Percentiles rank a stretch among this genome's conserved stretches.
Evolutionary conservation across 2,329 filamentous ascomycete species (phyloP).

Genomic region (Botrytis sinoallii): DNA sequence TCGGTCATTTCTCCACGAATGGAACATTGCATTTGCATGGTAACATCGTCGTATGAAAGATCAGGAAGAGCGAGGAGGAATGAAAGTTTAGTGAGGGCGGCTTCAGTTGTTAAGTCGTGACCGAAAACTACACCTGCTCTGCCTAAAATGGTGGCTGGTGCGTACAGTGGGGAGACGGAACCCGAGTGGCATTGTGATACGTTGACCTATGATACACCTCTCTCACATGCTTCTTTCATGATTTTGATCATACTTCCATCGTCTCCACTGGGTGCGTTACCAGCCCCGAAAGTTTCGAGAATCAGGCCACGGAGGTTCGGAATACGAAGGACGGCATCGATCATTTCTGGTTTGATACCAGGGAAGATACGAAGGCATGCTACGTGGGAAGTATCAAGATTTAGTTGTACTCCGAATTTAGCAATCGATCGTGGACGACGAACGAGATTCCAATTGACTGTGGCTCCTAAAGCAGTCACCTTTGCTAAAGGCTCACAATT

Average conservation of each 20-base stretch:
- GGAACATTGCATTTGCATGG: slow-evolving; percentile 58
- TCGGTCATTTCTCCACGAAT: slow-evolving; percentile 65
- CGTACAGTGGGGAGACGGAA: slow-evolving; percentile 55
- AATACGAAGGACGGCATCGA: slow-evolving; percentile 62
- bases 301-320: slow-evolving; percentile 64
- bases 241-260: slow-evolving; percentile 57
- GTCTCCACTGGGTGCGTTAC: slow-evolving; percentile 66
- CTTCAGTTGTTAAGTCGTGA: slow-evolving; percentile 65
- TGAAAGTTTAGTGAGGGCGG: slow-evolving; percentile 37
- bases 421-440: slow-evolving; percentile 55
- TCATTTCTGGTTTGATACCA: slow-evolving; percentile 68
- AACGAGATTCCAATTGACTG: slow-evolving; percentile 62
- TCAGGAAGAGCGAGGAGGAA: slow-evolving; percentile 57
- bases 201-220: slow-evolving; percentile 70
- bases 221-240: slow-evolving; percentile 59
- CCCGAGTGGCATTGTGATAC: slow-evolving; percentile 62
- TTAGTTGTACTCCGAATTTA: slow-evolving; percentile 59
- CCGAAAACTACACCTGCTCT: slow-evolving; percentile 67
- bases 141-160: slow-evolving; percentile 59
- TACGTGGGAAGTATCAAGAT: slow-evolving; percentile 62
- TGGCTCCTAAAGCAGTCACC: slow-evolving; percentile 57
- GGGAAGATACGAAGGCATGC: slow-evolving; percentile 70
- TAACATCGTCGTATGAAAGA: slow-evolving; percentile 56
- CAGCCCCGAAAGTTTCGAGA: slow-evolving; percentile 69
- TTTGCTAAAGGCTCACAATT: slow-evolving; percentile 63